Evolutionary conservation across 345 rosid genomes (phyloP).

Genomic region (Euphorbia pulcherrima): DNA sequence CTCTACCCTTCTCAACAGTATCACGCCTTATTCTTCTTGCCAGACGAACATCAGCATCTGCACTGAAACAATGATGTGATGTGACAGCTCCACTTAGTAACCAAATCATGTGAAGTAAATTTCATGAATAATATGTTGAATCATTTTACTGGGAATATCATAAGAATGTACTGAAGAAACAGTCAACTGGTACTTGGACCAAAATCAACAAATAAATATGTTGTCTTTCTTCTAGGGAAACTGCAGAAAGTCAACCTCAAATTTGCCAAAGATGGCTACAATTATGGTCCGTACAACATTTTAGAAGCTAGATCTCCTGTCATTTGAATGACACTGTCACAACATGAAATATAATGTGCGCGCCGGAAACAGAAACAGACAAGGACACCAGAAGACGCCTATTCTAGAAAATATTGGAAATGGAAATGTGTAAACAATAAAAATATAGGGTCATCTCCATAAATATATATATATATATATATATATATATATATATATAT

Average conservation of each 20-base stretch:
- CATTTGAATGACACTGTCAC: background rate
- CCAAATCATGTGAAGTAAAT: slow-evolving; percentile 12
- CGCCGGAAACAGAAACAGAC: no score
- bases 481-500: no score
- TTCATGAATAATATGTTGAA: background rate
- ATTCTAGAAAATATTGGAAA: no score
- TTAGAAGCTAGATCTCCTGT: background rate
- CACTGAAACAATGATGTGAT: slow-evolving; percentile 48
- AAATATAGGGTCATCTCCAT: no score
- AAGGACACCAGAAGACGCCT: no score
- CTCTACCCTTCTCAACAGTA: slow-evolving; percentile 83
- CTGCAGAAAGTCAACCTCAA: slow-evolving; percentile 1
- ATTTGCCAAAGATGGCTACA: background rate
- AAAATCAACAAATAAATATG: background rate
- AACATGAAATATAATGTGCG: background rate
- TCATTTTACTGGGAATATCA: background rate
- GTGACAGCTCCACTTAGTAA: slow-evolving; percentile 32
- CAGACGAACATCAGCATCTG: slow-evolving; percentile 99
- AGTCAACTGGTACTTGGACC: background rate
- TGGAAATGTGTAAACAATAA: no score
- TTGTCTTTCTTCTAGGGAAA: background rate
- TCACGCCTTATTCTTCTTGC: slow-evolving; percentile 96
- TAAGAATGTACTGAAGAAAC: background rate
- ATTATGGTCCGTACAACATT: background rate
- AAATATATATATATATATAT: no score